Evolutionary conservation across 2,329 filamentous ascomycete genomes (phyloP).

Genomic region (Trichoderma cornu-damae): DNA sequence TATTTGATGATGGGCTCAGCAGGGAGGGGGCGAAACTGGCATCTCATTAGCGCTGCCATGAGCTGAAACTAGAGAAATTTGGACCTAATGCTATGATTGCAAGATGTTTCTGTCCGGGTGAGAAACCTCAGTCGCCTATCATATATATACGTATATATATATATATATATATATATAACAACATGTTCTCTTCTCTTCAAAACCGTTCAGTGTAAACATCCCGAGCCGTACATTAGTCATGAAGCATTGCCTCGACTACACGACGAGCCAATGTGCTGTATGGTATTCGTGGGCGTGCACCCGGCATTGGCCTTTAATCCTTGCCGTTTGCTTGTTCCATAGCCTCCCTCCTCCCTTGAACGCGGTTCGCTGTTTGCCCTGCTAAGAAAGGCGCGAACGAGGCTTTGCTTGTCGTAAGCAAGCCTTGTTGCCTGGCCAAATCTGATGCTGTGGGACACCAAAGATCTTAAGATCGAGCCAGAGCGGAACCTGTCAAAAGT

Average conservation of each 20-base stretch:
- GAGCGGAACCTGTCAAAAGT: constrained; percentile 4
- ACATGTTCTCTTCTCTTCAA: too few relatives aligned
- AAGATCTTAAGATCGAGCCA: constrained; percentile 1
- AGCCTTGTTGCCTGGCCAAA: neutral
- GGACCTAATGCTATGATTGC: neutral
- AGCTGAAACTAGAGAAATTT: neutral
- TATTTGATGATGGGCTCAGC: neutral
- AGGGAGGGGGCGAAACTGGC: neutral
- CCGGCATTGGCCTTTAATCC: neutral
- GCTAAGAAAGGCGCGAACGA: neutral
- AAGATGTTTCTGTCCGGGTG: neutral
- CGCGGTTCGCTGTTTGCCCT: neutral
- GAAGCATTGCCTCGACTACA: neutral
- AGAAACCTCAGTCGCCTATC: neutral
- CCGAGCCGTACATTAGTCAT: too few relatives aligned
- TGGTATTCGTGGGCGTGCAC: too few relatives aligned
- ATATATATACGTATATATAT: too few relatives aligned
- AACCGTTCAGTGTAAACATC: too few relatives aligned
- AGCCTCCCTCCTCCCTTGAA: neutral
- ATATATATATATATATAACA: too few relatives aligned
- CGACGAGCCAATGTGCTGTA: neutral
- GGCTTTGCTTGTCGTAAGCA: neutral
- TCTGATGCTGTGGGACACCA: neutral
- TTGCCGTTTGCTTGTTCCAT: neutral
- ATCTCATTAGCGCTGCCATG: neutral